Conservation (phyloP, 2,329 filamentous ascomycete genomes). For the Paraconiothyrium sp. region DNA sequence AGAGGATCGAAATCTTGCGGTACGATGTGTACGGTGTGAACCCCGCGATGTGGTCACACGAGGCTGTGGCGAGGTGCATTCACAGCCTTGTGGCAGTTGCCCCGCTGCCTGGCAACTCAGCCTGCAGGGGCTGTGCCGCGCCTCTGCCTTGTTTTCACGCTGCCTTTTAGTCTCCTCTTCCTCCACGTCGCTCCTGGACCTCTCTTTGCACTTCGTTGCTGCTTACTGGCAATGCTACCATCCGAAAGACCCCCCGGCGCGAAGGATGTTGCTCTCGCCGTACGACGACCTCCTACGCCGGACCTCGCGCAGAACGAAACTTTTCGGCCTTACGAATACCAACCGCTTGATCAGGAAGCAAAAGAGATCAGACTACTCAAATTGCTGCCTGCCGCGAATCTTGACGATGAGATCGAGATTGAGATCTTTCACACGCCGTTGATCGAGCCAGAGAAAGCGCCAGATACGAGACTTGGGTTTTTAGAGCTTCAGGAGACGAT, state of each 20-base stretch:
- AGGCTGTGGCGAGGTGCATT: background rate
- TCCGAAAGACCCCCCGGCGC: background rate
- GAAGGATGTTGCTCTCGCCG: background rate
- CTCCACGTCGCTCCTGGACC: background rate
- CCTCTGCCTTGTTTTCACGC: background rate
- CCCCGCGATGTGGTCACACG: background rate
- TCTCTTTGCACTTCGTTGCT: no score
- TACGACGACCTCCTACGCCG: background rate
- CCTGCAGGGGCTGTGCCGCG: no score
- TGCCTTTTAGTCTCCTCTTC: background rate
- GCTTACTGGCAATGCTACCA: background rate
- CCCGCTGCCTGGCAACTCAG: background rate
- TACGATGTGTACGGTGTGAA: no score
- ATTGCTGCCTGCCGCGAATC: conserved; percentile 2
- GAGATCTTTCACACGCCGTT: conserved; percentile 15
- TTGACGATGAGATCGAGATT: conserved; percentile 10
- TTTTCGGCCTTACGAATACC: conserved; percentile 9
- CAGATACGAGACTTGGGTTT: conserved; percentile 5
- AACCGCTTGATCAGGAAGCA: conserved; percentile 7
- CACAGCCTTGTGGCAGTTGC: conserved; percentile 1
- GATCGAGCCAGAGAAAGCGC: conserved; percentile 10
- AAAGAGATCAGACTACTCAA: conserved; percentile 14
- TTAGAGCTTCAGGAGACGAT: background rate
- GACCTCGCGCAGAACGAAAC: background rate
- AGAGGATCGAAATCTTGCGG: no score